These are phyloP conservation scores for Leccinum barrowsii DNA, from an alignment of 768 basidiomycete genomes.

Conservation along the genomic window DNA sequence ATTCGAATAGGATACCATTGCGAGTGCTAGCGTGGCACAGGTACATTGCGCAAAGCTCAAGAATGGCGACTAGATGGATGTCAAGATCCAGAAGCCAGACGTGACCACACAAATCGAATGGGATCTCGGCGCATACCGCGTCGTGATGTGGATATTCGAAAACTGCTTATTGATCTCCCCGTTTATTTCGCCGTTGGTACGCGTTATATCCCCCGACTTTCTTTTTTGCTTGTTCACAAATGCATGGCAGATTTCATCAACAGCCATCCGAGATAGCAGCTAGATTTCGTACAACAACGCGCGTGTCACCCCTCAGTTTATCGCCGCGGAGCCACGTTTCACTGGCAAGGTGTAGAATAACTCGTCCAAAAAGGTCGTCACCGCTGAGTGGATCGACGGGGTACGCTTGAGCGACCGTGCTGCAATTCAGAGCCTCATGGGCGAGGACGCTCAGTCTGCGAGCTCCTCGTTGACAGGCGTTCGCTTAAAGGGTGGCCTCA, in stretches of 20 bases:
- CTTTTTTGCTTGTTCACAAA: background rate
- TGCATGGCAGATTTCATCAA: conserved; percentile 63
- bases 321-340: conserved; percentile 69
- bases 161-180: conserved; percentile 83
- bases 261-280: conserved; percentile 77
- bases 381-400: conserved; percentile 83
- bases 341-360: conserved; percentile 63
- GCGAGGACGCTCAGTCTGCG: conserved; percentile 28
- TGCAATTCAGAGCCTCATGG: conserved; percentile 57
- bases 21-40: conserved; percentile 90
- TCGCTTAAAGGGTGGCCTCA: conserved; percentile 54
- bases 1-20: conserved; percentile 75
- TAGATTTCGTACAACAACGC: conserved; percentile 80
- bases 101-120: conserved; percentile 84
- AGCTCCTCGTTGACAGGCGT: no score
- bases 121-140: conserved; percentile 69
- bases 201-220: conserved; percentile 19
- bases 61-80: conserved; percentile 66
- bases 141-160: conserved; percentile 78
- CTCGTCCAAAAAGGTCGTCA: conserved; percentile 75
- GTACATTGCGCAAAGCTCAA: conserved; percentile 76
- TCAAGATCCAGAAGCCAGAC: conserved; percentile 90
- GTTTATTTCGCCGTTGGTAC: conserved; percentile 74
- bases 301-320: conserved; percentile 58
- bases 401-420: conserved; percentile 65